Conservation (phyloP, 352 stramenopile genomes). For the Peronospora destructor region DNA sequence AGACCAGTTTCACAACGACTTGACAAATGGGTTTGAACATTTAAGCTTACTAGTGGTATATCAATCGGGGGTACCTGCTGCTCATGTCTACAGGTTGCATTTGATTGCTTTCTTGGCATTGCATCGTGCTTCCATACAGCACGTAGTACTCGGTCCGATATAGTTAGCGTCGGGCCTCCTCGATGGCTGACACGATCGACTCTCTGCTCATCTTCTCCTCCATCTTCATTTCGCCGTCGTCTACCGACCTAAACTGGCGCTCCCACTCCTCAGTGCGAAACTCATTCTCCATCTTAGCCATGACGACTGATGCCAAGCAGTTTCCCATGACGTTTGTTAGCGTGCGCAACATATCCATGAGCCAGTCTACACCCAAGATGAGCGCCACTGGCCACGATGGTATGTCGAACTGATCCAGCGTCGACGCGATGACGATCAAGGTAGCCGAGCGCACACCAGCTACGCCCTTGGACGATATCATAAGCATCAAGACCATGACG, state of each 20-base stretch:
- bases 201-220: conserved; percentile 22
- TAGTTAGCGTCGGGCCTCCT: conserved; percentile 20
- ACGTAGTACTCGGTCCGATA: too few species aligned
- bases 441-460: conserved; percentile 41
- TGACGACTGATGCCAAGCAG: conserved; percentile 46
- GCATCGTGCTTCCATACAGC: too few species aligned
- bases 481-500: conserved; percentile 53
- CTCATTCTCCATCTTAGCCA: conserved; percentile 58
- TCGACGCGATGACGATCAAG: conserved; percentile 44
- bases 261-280: conserved; percentile 51
- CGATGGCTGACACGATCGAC: conserved; percentile 17
- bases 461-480: conserved; percentile 54
- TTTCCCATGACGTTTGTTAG: conserved; percentile 54
- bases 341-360: conserved; percentile 55
- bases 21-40: too few species aligned
- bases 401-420: conserved; percentile 47
- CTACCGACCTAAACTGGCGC: conserved; percentile 3
- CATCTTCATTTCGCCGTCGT: conserved; percentile 16
- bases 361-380: conserved; percentile 49
- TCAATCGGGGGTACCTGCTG: too few species aligned
- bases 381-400: conserved; percentile 51
- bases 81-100: too few species aligned
- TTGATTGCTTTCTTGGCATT: too few species aligned
- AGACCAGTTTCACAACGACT: too few species aligned
- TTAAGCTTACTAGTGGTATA: too few species aligned